A percentile compares a stretch with the other conserved stretches of the same genome.
These are phyloP conservation scores for Lasiodiplodia sp. DNA, from an alignment of 2,329 filamentous ascomycete species.

Conservation along the genomic window DNA sequence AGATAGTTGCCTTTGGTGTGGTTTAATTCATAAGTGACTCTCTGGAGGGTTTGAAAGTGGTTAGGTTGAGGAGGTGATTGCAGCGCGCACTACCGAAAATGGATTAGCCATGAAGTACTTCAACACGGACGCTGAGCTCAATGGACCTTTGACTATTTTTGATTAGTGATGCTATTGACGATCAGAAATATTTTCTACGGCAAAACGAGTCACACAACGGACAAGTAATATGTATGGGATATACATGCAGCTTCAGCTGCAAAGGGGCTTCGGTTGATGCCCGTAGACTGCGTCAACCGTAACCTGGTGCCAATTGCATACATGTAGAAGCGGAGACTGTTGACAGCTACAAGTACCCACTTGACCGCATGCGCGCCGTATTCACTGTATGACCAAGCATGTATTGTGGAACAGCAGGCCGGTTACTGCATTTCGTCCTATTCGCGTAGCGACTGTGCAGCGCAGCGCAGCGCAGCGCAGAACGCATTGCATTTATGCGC, in stretches of 20 bases:
- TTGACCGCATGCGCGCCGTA: not conserved
- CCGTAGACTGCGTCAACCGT: not conserved
- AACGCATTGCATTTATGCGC: not conserved
- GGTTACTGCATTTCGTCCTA: not conserved
- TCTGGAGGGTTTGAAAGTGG: too few species aligned
- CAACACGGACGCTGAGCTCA: not conserved
- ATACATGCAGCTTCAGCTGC: not conserved
- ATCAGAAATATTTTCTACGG: not conserved
- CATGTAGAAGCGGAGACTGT: not conserved
- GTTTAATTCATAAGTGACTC: too few species aligned
- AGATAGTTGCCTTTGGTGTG: too few species aligned
- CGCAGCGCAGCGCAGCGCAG: not conserved
- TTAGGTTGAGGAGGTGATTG: too few species aligned
- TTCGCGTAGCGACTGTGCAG: not conserved
- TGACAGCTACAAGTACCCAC: not conserved
- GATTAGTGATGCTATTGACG: not conserved
- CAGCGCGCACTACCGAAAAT: not conserved
- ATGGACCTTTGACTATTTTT: not conserved
- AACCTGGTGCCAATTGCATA: not conserved
- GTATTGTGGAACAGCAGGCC: not conserved
- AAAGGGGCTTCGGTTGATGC: not conserved
- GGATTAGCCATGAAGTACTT: too few species aligned
- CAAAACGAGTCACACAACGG: not conserved
- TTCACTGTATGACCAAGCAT: not conserved
- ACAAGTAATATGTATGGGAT: not conserved